These are phyloP conservation scores for Leccinum fibrillosum DNA, from an alignment of 768 basidiomycete genomes.

Conservation along the genomic window DNA sequence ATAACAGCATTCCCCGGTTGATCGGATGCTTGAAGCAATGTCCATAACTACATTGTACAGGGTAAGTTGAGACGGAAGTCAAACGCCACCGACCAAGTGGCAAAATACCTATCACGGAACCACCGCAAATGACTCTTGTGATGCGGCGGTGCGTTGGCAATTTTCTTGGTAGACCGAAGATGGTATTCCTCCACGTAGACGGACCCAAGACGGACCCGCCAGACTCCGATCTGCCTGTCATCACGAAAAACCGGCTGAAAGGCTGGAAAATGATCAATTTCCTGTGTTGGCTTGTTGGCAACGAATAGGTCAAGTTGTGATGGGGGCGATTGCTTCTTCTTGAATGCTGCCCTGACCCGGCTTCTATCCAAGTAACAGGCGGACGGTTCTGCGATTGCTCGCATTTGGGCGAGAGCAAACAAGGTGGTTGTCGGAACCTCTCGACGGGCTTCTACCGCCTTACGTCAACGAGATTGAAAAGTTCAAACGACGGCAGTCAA, in stretches of 20 bases:
- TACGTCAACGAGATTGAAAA: too few species aligned
- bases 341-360: not conserved
- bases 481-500: not conserved
- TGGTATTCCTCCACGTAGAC: slow-evolving; percentile 49
- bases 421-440: too few species aligned
- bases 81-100: slow-evolving; percentile 82
- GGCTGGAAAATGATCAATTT: slow-evolving; percentile 64
- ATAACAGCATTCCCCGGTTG: slow-evolving; percentile 63
- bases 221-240: slow-evolving; percentile 76
- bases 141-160: not conserved
- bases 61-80: slow-evolving; percentile 92
- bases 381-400: too few species aligned
- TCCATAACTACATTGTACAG: slow-evolving; percentile 96
- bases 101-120: slow-evolving; percentile 59
- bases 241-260: slow-evolving; percentile 81
- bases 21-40: slow-evolving; percentile 97
- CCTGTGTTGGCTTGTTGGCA: slow-evolving; percentile 12
- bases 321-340: not conserved
- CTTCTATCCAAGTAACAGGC: not conserved
- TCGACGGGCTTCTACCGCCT: too few species aligned
- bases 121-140: slow-evolving; percentile 69
- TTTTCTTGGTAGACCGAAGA: slow-evolving; percentile 2
- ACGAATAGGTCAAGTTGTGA: not conserved
- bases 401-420: too few species aligned
- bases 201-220: slow-evolving; percentile 99